These are phyloP conservation scores for Blyttiomyces sp. DNA, from an alignment of 371 early-diverging fungal genomes.

Conservation along the genomic window DNA sequence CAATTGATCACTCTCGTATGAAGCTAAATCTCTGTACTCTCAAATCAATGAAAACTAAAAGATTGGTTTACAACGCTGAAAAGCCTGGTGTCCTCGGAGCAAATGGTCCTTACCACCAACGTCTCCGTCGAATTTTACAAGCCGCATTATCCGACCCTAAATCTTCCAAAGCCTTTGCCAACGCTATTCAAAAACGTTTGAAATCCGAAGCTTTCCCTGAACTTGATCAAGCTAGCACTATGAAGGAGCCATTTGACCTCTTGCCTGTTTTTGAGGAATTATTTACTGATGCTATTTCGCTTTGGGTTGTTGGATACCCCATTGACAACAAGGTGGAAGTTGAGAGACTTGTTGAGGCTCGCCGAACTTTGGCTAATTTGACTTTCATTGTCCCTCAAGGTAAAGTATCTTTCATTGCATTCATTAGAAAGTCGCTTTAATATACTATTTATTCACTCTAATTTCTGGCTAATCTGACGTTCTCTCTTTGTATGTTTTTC, in stretches of 20 bases:
- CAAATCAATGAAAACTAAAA: background rate
- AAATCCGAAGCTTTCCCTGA: conserved; percentile 21
- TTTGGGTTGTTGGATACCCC: conserved; percentile 16
- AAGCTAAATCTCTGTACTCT: background rate
- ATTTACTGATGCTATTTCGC: conserved; percentile 14
- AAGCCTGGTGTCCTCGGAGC: conserved; percentile 7
- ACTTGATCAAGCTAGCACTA: conserved; percentile 10
- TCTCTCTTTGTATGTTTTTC: background rate
- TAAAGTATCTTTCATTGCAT: background rate
- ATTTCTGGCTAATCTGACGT: no score
- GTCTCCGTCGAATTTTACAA: background rate
- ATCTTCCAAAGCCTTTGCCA: background rate
- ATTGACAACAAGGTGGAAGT: conserved; percentile 1
- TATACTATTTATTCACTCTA: background rate
- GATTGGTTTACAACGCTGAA: conserved; percentile 12
- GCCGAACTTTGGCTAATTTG: conserved; percentile 18
- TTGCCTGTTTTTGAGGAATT: conserved; percentile 22
- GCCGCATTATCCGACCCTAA: conserved; percentile 3
- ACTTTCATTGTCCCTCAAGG: conserved; percentile 17
- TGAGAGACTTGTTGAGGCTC: conserved; percentile 10
- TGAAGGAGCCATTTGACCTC: conserved; percentile 10
- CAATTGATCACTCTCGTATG: background rate
- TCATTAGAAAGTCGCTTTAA: background rate
- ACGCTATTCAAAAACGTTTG: conserved; percentile 11
- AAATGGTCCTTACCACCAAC: conserved; percentile 10